phyloP scores from a whole-genome alignment of 768 basidiomycete genomes.

The Daedaleopsis nitida region DNA sequence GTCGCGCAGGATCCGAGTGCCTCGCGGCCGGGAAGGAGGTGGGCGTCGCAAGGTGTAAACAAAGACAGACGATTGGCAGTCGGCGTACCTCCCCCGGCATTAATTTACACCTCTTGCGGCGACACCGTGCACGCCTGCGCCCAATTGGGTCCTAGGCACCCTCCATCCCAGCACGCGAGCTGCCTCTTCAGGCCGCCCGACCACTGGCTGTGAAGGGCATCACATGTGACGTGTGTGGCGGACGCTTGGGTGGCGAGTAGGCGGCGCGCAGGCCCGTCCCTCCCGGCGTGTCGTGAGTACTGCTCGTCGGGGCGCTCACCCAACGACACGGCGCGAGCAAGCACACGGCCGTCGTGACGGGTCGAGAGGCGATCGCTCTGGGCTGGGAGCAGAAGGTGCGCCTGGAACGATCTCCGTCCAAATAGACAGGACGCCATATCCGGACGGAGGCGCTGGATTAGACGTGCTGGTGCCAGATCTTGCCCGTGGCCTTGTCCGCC shows the following conservation, averaged over 20 bases:
- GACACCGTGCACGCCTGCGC: background rate
- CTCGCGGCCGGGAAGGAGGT: background rate
- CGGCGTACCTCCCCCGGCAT: background rate
- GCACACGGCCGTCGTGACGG: background rate
- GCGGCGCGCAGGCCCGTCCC: background rate
- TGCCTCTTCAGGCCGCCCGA: background rate
- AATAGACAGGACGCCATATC: background rate
- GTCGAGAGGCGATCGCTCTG: no score
- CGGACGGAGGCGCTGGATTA: no score
- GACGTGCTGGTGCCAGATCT: background rate
- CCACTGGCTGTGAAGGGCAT: background rate
- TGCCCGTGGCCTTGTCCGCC: background rate
- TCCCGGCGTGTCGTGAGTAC: no score
- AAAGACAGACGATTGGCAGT: background rate
- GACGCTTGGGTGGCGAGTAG: background rate
- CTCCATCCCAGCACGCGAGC: background rate
- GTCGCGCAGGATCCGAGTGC: background rate
- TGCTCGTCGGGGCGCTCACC: no score
- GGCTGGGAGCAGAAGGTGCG: no score
- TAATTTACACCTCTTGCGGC: background rate
- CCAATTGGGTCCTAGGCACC: background rate
- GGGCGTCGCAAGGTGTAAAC: background rate
- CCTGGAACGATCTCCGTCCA: no score
- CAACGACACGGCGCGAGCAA: no score
- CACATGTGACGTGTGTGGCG: background rate